Evolutionary conservation across 1,284 basidiomycete species (phyloP), one percentile per base, ranked within the genome.

Genomic region (Microbotryum lychnidis-dioicae): DNA sequence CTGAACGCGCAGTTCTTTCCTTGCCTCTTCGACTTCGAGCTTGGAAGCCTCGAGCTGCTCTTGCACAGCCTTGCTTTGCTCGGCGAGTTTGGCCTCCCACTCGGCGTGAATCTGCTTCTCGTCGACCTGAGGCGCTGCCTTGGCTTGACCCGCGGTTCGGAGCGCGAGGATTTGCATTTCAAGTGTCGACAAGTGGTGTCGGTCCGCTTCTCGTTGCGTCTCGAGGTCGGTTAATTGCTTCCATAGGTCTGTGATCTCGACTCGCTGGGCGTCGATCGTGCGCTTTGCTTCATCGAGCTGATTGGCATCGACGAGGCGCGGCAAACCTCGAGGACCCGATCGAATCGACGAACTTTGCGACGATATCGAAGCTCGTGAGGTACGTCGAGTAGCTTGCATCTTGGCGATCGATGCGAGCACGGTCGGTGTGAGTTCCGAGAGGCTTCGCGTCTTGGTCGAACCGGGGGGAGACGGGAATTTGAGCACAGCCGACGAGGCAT

Each of bases 191-290:
- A 42, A 42, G 37, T 66, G 62, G 16, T 29, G 18, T 12, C 62
- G 56, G 20, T 68, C 67, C 16, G 49, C 12, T 14, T 48, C n/a
- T 3, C 67, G 59, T 33, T 61, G 64, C 12, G 31, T 7, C 54
- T 68, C 67, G 47, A 63, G 48, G 6, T 56, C 60, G 10, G 55
- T 50, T 18, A 68, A 42, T 46, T 62, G 54, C 33, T 54, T 37
- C 58, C 67, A 66, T 50, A 68, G 51, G 9, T 27, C 2, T 25
- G 62, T 60, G 7, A 67, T 58, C 60, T 67, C 66, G 25, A 57
- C 42, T 12, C 58, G 60, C 42, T 63, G 61, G 33, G 31, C 29
- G 18, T 60, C 50, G 23, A 57, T 21, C 12, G 48, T 8, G 18
- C 44, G 25, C 7, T 62, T 58, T 7, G 66, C 56, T 37, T 60